Conservation (phyloP, 768 basidiomycete genomes). For the Coprinopsis marcescibilis region DNA sequence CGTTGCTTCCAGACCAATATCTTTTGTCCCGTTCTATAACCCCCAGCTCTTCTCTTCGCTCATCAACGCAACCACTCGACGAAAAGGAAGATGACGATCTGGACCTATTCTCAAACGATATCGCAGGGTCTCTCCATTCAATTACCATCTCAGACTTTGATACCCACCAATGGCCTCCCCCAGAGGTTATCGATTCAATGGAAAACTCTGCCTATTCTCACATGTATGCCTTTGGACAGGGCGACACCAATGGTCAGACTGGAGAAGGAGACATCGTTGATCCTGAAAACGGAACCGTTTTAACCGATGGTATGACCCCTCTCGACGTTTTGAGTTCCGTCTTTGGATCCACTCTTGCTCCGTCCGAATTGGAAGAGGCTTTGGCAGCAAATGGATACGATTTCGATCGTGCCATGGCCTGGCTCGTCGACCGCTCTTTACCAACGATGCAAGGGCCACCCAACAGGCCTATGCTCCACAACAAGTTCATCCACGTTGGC, state of each 20-base stretch:
- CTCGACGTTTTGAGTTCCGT: conserved; percentile 94
- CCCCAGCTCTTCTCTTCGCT: conserved; percentile 64
- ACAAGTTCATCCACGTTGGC: conserved; percentile 50
- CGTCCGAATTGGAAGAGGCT: conserved; percentile 91
- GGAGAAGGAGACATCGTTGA: conserved; percentile 39
- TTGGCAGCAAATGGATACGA: conserved; percentile 85
- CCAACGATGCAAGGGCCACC: conserved; percentile 22
- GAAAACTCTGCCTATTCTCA: conserved; percentile 17
- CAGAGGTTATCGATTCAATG: conserved; percentile 8
- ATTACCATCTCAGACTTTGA: conserved; percentile 62
- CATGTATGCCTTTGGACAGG: conserved; percentile 10
- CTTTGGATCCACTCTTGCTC: conserved; percentile 85
- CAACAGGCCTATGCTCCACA: conserved; percentile 32
- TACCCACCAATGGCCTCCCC: conserved; percentile 32
- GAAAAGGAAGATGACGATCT: conserved; percentile 84
- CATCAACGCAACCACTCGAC: conserved; percentile 54
- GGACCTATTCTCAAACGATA: conserved; percentile 60
- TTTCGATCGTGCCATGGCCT: conserved; percentile 93
- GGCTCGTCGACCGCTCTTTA: conserved; percentile 74
- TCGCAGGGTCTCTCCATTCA: conserved; percentile 56
- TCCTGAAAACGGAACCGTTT: conserved; percentile 49
- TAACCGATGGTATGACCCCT: conserved; percentile 94
- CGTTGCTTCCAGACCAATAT: conserved; percentile 70
- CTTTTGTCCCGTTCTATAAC: conserved; percentile 50
- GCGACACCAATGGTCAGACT: conserved; percentile 13